A percentile compares a stretch with the other conserved stretches of the same genome.
These are phyloP conservation scores for Aspergillus melleus DNA, from an alignment of 2,329 filamentous ascomycete genomes.

Conservation along the genomic window DNA sequence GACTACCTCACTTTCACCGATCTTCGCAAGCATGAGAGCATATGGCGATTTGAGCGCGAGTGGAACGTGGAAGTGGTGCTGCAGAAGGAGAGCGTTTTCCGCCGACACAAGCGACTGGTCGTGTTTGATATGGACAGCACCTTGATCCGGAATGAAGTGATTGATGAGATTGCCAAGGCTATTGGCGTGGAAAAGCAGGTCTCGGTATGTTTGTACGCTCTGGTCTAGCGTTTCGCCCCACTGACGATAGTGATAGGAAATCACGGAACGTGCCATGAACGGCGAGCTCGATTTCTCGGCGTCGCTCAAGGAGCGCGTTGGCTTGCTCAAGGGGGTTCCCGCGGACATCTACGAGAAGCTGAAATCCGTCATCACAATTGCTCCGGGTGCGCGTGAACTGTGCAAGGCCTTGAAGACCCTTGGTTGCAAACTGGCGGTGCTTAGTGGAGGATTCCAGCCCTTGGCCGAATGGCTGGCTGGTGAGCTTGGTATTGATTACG, in stretches of 20 bases:
- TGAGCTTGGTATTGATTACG: slow-evolving; percentile 81
- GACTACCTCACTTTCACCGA: slow-evolving; percentile 60
- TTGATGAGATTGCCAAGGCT: slow-evolving; percentile 86
- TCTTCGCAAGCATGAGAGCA: slow-evolving; percentile 74
- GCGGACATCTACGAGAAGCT: slow-evolving; percentile 77
- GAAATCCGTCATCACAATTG: slow-evolving; percentile 73
- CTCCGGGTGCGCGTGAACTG: slow-evolving; percentile 74
- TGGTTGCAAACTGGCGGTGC: slow-evolving; percentile 83
- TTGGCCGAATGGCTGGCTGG: slow-evolving; percentile 82
- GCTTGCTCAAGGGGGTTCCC: slow-evolving; percentile 76
- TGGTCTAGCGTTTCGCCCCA: neutral
- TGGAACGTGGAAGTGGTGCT: slow-evolving; percentile 86
- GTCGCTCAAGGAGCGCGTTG: slow-evolving; percentile 77
- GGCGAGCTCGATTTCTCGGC: slow-evolving; percentile 90
- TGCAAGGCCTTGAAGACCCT: slow-evolving; percentile 72
- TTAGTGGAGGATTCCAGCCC: slow-evolving; percentile 90
- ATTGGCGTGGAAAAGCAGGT: slow-evolving; percentile 81
- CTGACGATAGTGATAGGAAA: slow-evolving; percentile 52
- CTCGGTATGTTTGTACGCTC: slow-evolving; percentile 51
- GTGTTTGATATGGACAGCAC: slow-evolving; percentile 99
- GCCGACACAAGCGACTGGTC: slow-evolving; percentile 78
- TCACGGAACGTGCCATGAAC: slow-evolving; percentile 92
- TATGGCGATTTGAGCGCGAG: slow-evolving; percentile 81
- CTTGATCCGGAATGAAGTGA: slow-evolving; percentile 94
- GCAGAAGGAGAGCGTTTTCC: slow-evolving; percentile 70